Base-by-base conservation (phyloP, 1,139 yeast species). In the Pichia sp. region DNA sequence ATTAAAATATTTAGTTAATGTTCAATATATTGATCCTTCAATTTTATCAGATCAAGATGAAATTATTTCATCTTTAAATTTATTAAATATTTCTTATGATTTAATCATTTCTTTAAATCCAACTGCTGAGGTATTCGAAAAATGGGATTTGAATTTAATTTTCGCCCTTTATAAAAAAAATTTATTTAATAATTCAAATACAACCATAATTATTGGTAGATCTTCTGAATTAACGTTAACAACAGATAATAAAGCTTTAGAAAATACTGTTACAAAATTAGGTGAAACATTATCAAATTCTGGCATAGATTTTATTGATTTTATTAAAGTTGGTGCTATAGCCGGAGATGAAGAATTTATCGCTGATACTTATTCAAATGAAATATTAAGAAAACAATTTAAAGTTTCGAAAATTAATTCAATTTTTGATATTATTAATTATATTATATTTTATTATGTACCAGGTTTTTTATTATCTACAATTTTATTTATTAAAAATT, bases 401-500 rank as follows among this genome's bases (percentile, higher is more conserved):
- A 46, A 43, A 29, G 43, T 39, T 10, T 26, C 22, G 2, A 43
- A 39, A 8, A 4, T 43, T 6, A 11, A 10, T n/a, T 36, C 47
- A 4, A 7, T 41, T 6, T 6, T 4, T 10, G 33, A 35, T n/a
- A 16, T 47, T 2, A 3, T 41, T 10, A 31, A 38, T 7, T 41
- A 34, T 12, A 9, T 47, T 7, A 22, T 44, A 4, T 47, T 28
- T 24, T 28, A 37, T 24, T 41, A 37, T 27, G 27, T 39, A 9
- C 50, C 50, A 6, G 45, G 39, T 6, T 41, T 41, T 30, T 25
- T 47, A 2, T 33, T 45, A 7, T 24, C 31, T 1, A 28, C 30
- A 9, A 22, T 29, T 7, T 7, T 40, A 65, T 49, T 76, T 56
- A 66, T 82, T 72, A 59, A 69, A 51, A n/a, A n/a, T n/a, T n/a